phyloP scores from a whole-genome alignment of 306 rosid species.

The Cercis canadensis region DNA sequence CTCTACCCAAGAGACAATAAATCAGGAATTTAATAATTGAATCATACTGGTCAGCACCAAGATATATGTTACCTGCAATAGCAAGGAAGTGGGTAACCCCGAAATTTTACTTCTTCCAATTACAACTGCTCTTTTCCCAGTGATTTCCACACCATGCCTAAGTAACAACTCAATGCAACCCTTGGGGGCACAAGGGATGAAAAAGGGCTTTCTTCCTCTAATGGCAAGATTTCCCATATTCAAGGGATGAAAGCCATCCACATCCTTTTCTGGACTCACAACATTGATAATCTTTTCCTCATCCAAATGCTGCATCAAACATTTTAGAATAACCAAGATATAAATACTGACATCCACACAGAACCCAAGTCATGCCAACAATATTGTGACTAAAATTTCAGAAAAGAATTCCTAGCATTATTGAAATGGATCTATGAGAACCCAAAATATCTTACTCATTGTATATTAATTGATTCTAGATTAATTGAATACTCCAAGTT shows the following conservation, averaged over 20 bases:
- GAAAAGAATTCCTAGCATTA: background rate
- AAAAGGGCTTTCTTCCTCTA: slow-evolving; percentile 49
- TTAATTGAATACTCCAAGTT: background rate
- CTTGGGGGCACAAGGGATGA: slow-evolving; percentile 51
- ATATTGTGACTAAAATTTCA: background rate
- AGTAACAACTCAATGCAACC: slow-evolving; percentile 49
- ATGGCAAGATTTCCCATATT: slow-evolving; percentile 50
- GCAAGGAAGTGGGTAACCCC: slow-evolving; percentile 51
- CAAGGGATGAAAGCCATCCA: slow-evolving; percentile 58
- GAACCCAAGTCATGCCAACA: background rate
- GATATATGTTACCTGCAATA: slow-evolving; percentile 50
- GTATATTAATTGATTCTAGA: background rate
- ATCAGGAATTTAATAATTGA: slow-evolving; percentile 27
- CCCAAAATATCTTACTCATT: background rate
- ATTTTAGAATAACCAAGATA: slow-evolving; percentile 25
- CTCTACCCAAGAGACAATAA: slow-evolving; percentile 45
- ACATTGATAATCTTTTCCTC: slow-evolving; percentile 44
- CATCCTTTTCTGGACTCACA: slow-evolving; percentile 53
- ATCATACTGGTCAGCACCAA: slow-evolving; percentile 37
- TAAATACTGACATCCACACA: slow-evolving; percentile 7
- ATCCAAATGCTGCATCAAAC: slow-evolving; percentile 45
- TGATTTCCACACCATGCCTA: slow-evolving; percentile 45
- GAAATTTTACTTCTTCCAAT: slow-evolving; percentile 51
- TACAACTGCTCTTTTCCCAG: slow-evolving; percentile 47
- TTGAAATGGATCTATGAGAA: background rate